Evolutionary conservation across 2,329 filamentous ascomycete species (phyloP).

Genomic region (Botrytis fabae): DNA sequence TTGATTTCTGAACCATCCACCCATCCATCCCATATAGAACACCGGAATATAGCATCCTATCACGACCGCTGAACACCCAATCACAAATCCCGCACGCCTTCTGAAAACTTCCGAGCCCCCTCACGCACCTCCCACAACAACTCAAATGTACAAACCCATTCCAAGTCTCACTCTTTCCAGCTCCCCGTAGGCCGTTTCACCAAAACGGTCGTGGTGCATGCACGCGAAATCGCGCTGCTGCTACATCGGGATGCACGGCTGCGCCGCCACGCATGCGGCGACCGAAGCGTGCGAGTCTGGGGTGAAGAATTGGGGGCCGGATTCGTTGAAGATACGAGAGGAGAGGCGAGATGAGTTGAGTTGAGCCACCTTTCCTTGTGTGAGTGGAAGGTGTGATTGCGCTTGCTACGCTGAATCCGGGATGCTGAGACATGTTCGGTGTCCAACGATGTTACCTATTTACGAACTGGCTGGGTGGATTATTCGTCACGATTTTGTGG

Average conservation of each 20-base stretch:
- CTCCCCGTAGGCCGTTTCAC: conserved; percentile 7
- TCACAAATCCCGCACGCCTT: background rate
- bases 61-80: background rate
- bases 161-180: background rate
- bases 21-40: background rate
- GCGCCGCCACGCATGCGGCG: background rate
- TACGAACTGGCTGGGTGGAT: background rate
- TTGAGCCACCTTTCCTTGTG: too few species aligned
- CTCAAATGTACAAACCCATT: background rate
- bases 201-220: conserved; percentile 14
- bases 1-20: background rate
- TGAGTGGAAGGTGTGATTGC: too few species aligned
- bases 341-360: too few species aligned
- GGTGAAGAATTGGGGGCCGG: background rate
- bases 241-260: background rate
- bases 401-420: background rate
- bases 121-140: background rate
- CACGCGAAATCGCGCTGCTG: background rate
- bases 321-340: conserved; percentile 14
- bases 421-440: conserved; percentile 12
- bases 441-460: background rate
- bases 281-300: background rate
- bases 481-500: background rate
- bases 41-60: background rate
- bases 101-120: background rate